Conservation (phyloP, 768 basidiomycete genomes). For the Calocybe indica region DNA sequence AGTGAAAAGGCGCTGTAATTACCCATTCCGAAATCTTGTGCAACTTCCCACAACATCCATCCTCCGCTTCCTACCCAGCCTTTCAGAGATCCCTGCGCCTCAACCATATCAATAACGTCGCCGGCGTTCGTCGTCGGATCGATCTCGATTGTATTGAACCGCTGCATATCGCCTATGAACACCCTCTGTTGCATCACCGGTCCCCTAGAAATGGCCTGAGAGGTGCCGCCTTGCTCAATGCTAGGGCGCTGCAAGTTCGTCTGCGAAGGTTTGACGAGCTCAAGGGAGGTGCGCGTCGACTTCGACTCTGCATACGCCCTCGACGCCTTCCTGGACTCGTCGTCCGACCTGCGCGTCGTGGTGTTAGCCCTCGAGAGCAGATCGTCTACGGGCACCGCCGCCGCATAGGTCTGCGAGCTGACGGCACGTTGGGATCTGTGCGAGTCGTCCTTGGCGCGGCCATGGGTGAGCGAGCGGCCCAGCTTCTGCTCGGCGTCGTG, state of each 20-base stretch:
- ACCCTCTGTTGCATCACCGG: conserved; percentile 57
- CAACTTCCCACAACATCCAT: conserved; percentile 90
- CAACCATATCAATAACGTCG: conserved; percentile 64
- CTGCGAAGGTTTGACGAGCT: conserved; percentile 16
- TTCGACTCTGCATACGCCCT: conserved; percentile 11
- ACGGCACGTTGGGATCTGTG: neutral
- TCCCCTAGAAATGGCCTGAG: too few species aligned
- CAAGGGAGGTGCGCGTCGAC: conserved; percentile 16
- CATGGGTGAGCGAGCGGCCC: conserved; percentile 30
- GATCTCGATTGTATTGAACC: conserved; percentile 72
- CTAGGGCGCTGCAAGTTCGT: conserved; percentile 23
- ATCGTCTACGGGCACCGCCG: too few species aligned
- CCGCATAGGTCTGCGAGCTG: too few species aligned
- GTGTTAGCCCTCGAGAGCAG: conserved; percentile 3
- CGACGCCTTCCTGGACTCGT: conserved; percentile 11
- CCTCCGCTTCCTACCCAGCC: conserved; percentile 53
- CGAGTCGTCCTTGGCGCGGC: conserved; percentile 15
- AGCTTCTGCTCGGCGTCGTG: conserved; percentile 23
- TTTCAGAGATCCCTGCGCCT: conserved; percentile 59
- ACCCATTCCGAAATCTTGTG: conserved; percentile 94
- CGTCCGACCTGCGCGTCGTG: conserved; percentile 8
- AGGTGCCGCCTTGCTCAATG: conserved; percentile 18
- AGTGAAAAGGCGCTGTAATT: conserved; percentile 16
- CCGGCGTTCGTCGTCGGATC: conserved; percentile 59
- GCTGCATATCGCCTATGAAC: conserved; percentile 73